A percentile compares a stretch with the other conserved stretches of the same genome.
Evolutionary conservation across 192 early-diverging fungal genomes (phyloP).

Genomic region (Entophlyctis luteolus): DNA sequence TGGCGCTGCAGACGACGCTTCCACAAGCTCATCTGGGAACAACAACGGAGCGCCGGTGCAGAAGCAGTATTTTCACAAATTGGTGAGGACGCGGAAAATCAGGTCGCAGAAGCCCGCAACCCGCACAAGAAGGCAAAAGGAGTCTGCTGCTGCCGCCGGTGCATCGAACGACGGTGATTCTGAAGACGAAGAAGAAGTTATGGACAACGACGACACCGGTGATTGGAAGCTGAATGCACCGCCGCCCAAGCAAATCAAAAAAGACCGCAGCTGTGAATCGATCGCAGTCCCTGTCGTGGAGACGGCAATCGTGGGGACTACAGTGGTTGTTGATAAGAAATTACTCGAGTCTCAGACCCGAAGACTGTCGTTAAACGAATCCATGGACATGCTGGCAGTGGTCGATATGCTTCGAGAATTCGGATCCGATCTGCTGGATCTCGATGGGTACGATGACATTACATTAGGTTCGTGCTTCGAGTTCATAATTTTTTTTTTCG

Average conservation of each 20-base stretch:
- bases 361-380: constrained; percentile 8
- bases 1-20: too few relatives aligned
- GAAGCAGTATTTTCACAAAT: too few relatives aligned
- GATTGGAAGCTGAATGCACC: not conserved
- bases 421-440: constrained; percentile 4
- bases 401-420: constrained; percentile 20
- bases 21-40: too few relatives aligned
- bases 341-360: constrained; percentile 2
- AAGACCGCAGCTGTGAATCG: not conserved
- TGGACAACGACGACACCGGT: not conserved
- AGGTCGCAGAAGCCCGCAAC: too few relatives aligned
- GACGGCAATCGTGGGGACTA: not conserved
- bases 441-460: not conserved
- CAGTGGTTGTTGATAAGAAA: not conserved
- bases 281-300: not conserved
- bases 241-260: not conserved
- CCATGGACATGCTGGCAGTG: constrained; percentile 18
- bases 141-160: not conserved
- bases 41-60: too few relatives aligned
- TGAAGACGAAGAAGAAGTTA: not conserved
- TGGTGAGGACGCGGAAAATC: too few relatives aligned
- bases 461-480: constrained; percentile 5
- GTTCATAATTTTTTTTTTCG: not conserved
- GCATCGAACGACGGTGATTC: not conserved
- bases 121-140: too few relatives aligned